These are phyloP conservation scores for Scutellaria barbata DNA, from an alignment of 257 asterid genomes.

Conservation along the genomic window DNA sequence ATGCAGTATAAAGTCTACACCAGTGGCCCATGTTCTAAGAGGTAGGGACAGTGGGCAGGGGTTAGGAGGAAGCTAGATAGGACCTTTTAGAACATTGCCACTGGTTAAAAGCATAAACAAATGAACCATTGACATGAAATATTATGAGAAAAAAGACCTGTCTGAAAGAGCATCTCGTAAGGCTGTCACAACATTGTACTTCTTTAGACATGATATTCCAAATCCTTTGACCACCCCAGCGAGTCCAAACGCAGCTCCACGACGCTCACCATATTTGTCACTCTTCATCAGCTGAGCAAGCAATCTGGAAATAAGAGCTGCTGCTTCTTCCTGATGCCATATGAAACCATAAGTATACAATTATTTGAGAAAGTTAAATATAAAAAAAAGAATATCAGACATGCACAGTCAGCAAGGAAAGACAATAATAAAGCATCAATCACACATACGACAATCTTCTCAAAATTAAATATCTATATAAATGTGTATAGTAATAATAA, in stretches of 20 bases:
- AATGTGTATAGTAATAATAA: neutral
- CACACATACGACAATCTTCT: conserved; percentile 6
- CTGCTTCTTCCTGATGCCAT: conserved; percentile 80
- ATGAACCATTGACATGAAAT: neutral
- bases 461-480: neutral
- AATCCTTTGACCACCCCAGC: conserved; percentile 97
- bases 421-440: neutral
- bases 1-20: conserved; percentile 12
- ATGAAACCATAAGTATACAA: conserved; percentile 18
- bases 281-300: conserved; percentile 87
- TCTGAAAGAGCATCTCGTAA: conserved; percentile 78
- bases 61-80: neutral
- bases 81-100: neutral
- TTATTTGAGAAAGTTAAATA: neutral
- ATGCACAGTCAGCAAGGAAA: neutral
- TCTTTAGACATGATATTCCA: conserved; percentile 80
- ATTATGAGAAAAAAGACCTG: conserved; percentile 53
- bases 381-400: neutral
- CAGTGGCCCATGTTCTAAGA: neutral
- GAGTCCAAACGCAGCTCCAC: conserved; percentile 99
- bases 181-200: conserved; percentile 67
- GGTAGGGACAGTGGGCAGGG: neutral
- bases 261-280: conserved; percentile 99
- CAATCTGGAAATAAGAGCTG: conserved; percentile 76
- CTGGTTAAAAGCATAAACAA: neutral